These are phyloP conservation scores for Sporothrix inflata DNA, from an alignment of 2,329 filamentous ascomycete genomes.

Conservation along the genomic window DNA sequence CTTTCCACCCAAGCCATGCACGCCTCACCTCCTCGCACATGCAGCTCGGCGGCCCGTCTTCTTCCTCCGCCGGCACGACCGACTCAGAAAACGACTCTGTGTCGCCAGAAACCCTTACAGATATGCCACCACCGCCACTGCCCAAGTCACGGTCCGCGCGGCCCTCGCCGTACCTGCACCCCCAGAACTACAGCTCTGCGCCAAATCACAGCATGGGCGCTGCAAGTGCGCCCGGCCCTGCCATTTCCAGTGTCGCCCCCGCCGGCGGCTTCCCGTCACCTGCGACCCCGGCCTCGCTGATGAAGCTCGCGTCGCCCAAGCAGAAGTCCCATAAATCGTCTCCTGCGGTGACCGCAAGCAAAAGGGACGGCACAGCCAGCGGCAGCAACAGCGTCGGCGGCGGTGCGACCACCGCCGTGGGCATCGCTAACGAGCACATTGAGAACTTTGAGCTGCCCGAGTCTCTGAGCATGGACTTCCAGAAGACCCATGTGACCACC, in stretches of 20 bases:
- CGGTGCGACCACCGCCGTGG: background rate
- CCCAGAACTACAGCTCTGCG: slow-evolving; percentile 49
- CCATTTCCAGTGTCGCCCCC: slow-evolving; percentile 26
- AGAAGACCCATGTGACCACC: slow-evolving; percentile 51
- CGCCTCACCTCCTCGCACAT: slow-evolving; percentile 34
- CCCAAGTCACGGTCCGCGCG: slow-evolving; percentile 66
- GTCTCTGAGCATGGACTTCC: slow-evolving; percentile 58
- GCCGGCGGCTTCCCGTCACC: slow-evolving; percentile 57
- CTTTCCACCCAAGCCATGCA: slow-evolving; percentile 32
- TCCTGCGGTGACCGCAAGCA: slow-evolving; percentile 32
- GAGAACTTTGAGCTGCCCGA: slow-evolving; percentile 72
- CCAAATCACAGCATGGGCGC: slow-evolving; percentile 17
- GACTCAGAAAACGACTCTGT: slow-evolving; percentile 67
- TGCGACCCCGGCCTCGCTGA: slow-evolving; percentile 85
- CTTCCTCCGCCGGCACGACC: slow-evolving; percentile 50
- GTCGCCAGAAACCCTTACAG: slow-evolving; percentile 64
- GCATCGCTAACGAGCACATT: slow-evolving; percentile 53
- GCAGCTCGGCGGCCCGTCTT: slow-evolving; percentile 37
- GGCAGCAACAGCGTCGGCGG: slow-evolving; percentile 25
- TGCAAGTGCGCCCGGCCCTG: slow-evolving; percentile 1
- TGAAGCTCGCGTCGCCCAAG: slow-evolving; percentile 68
- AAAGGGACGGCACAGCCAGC: slow-evolving; percentile 43
- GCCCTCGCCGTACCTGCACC: slow-evolving; percentile 68
- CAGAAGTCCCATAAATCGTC: slow-evolving; percentile 37
- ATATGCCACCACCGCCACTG: slow-evolving; percentile 70